A percentile compares a stretch with the other conserved stretches of the same genome.
Conservation (phyloP, 163 green algal genomes). For the Prototheca cutis region DNA sequence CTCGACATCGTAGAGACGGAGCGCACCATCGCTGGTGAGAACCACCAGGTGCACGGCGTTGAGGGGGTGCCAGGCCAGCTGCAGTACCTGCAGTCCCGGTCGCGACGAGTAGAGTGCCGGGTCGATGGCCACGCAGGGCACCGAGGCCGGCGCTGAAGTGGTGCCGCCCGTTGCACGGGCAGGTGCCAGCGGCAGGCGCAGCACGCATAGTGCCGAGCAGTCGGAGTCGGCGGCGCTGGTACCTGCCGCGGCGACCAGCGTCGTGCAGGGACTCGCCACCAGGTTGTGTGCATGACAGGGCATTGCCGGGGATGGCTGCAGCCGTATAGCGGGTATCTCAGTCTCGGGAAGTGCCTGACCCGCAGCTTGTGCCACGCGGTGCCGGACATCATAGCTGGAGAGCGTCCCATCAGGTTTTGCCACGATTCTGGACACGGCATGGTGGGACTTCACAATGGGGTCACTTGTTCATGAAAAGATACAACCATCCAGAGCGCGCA, state of each 20-base stretch:
- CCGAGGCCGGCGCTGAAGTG: conserved; percentile 5
- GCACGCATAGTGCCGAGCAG: background rate
- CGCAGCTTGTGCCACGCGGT: background rate
- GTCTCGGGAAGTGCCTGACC: background rate
- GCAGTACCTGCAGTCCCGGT: conserved; percentile 24
- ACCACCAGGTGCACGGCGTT: conserved; percentile 24
- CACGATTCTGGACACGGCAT: too few relatives aligned
- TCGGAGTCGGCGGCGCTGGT: background rate
- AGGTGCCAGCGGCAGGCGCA: background rate
- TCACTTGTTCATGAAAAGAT: too few relatives aligned
- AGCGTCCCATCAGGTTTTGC: too few relatives aligned
- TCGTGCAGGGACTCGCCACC: background rate
- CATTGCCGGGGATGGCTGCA: background rate
- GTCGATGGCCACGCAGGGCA: conserved; percentile 16
- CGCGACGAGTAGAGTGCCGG: conserved; percentile 14
- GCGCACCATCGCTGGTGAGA: conserved; percentile 21
- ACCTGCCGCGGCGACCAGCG: background rate
- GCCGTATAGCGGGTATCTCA: background rate
- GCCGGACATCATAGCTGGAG: background rate
- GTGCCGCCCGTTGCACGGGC: background rate
- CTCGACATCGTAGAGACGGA: conserved; percentile 24
- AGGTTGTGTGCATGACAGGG: background rate
- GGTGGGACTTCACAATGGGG: too few relatives aligned
- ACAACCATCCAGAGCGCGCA: too few relatives aligned
- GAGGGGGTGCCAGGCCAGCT: conserved; percentile 27